A percentile compares a stretch with the other conserved stretches of the same genome.
These are phyloP conservation scores for Oryza longistaminata DNA, from an alignment of 176 grass and related monocot species.

Conservation along the genomic window DNA sequence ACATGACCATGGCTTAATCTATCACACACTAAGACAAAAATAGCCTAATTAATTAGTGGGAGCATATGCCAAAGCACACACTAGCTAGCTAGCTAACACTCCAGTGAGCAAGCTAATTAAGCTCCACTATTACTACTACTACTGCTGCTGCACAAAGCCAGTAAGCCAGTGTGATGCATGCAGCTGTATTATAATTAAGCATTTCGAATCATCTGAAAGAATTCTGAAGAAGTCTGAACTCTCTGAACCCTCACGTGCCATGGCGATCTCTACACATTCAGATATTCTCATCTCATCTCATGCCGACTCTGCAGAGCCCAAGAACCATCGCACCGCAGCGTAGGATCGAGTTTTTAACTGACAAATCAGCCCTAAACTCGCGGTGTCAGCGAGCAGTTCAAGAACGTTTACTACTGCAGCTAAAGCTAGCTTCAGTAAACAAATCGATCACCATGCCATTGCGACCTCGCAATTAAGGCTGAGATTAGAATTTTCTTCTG, in stretches of 20 bases:
- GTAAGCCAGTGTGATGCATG: background rate
- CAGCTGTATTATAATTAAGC: background rate
- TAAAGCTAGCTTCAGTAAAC: background rate
- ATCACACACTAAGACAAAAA: background rate
- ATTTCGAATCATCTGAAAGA: slow-evolving; percentile 47
- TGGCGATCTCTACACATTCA: slow-evolving; percentile 9
- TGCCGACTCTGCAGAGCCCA: background rate
- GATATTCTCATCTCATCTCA: background rate
- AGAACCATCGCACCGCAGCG: background rate
- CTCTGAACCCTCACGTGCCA: slow-evolving; percentile 31
- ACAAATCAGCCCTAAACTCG: slow-evolving; percentile 40
- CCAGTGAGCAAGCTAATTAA: too few species aligned
- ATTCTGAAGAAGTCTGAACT: background rate
- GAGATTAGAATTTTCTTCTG: background rate
- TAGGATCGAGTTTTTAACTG: slow-evolving; percentile 26
- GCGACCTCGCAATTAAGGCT: background rate
- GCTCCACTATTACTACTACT: too few species aligned
- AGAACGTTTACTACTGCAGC: slow-evolving; percentile 8
- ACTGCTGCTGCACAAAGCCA: background rate
- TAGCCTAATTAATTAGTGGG: background rate
- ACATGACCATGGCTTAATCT: background rate
- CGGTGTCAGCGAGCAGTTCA: slow-evolving; percentile 39
- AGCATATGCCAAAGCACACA: background rate
- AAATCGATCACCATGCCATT: background rate
- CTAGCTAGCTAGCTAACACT: background rate